Evolutionary conservation across 108 stramenopile species (phyloP).

Genomic region (Pseudonitzschia pungens): DNA sequence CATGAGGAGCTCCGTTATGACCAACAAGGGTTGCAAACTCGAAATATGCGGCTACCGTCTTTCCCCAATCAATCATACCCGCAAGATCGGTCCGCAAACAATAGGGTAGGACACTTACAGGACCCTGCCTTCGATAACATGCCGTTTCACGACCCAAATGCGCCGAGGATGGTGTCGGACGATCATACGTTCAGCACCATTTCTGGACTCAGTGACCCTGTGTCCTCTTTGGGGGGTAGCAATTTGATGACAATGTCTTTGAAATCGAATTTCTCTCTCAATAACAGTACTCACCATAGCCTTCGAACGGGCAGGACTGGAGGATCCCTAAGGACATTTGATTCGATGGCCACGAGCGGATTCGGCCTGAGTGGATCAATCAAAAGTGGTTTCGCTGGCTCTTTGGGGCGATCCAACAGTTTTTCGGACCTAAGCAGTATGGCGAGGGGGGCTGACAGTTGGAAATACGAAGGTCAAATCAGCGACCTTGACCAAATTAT

Average conservation of each 20-base stretch:
- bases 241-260: conserved; percentile 21
- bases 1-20: not conserved
- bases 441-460: conserved; percentile 11
- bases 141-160: conserved; percentile 32
- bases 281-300: not conserved
- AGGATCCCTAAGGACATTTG: not conserved
- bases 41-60: conserved; percentile 16
- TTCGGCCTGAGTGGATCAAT: conserved; percentile 11
- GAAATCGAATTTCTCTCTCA: conserved; percentile 3
- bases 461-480: not conserved
- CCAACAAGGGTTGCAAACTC: conserved; percentile 12
- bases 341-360: conserved; percentile 14
- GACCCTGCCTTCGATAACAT: conserved; percentile 43
- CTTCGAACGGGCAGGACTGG: not conserved
- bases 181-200: conserved; percentile 40
- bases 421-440: conserved; percentile 27
- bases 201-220: conserved; percentile 41
- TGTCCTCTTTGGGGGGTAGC: conserved; percentile 23
- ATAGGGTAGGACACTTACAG: not conserved
- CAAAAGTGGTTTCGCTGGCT: conserved; percentile 4
- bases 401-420: conserved; percentile 26
- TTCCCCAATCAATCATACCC: conserved; percentile 18
- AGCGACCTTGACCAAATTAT: not conserved
- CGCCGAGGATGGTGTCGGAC: conserved; percentile 1
- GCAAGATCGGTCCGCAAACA: not conserved